Evolutionary conservation across 2,329 filamentous ascomycete species (phyloP), one percentile per base, ranked within the genome.

Genomic region (Phyllosticta capitalensis): DNA sequence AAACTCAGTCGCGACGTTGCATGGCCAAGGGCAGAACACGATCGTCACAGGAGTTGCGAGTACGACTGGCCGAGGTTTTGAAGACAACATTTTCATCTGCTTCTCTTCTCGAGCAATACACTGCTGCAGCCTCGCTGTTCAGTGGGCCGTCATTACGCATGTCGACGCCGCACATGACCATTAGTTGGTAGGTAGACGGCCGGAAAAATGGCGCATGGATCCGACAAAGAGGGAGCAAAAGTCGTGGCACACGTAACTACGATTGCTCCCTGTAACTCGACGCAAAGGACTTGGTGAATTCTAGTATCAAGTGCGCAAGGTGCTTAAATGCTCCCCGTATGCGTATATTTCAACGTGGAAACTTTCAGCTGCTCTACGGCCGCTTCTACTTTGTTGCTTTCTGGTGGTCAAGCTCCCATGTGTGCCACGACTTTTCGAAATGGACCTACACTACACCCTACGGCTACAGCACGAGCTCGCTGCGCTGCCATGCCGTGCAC

Each of bases 121-220:
- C 50, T 21, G 21, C 50, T 30, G 20, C 19, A 21, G 56, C 28
- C 56, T 28, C 56, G 45, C 30, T 58, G 56, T 51, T 50, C 56
- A n/a, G 38, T 45, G 38, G 38, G 38, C 38, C 38, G 38, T 45
- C 56, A 58, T 58, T 58, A 58, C 56, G 56, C 57, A 59, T 52
- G 52, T 52, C 57, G 50, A 59, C 57, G 52, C 57, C 57, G 57
- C 57, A 55, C 57, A 59, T 59, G 57, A 59, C 57, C 52, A 48
- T 20, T 51, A 53, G 38, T 53, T 20, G 50, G 50, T 49, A 51
- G 20, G 49, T 30, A n/a, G 56, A 54, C 52, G 38, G 38, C 38
- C 38, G 38, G 38, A 45, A 45, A 45, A 45, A 45, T 45, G 38
- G 38, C 38, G 38, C 38, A 45, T n/a, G 38, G 14, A 45, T 45